Evolutionary conservation across 2,329 filamentous ascomycete genomes (phyloP).

Genomic region (Monosporascus sp.): DNA sequence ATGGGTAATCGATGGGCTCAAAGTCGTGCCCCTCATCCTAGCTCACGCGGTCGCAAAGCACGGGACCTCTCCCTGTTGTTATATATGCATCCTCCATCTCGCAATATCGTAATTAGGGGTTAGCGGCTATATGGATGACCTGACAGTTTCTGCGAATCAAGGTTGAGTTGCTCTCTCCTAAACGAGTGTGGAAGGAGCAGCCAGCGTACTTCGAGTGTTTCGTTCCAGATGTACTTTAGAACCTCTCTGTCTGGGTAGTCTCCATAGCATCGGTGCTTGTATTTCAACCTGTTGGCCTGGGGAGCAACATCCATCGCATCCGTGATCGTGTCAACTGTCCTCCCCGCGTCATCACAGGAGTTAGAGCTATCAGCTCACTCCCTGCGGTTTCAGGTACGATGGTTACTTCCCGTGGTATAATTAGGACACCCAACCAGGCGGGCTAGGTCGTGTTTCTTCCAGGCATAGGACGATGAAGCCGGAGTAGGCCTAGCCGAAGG

Average conservation of each 20-base stretch:
- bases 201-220: constrained; percentile 25
- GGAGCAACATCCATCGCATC: constrained; percentile 51
- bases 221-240: constrained; percentile 31
- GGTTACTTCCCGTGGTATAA: constrained; percentile 44
- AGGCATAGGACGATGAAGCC: constrained; percentile 17
- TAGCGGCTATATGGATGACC: constrained; percentile 37
- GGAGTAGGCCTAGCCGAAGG: constrained; percentile 10
- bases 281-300: constrained; percentile 52
- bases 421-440: neutral
- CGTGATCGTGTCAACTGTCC: constrained; percentile 43
- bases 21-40: neutral
- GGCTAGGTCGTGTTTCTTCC: constrained; percentile 7
- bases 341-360: constrained; percentile 40
- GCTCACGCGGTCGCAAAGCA: constrained; percentile 32
- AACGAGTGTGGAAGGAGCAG: constrained; percentile 33
- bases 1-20: too few relatives aligned
- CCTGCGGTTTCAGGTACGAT: constrained; percentile 51
- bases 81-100: constrained; percentile 52
- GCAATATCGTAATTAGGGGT: constrained; percentile 51
- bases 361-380: constrained; percentile 40
- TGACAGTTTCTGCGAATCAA: constrained; percentile 13
- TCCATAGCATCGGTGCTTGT: constrained; percentile 45
- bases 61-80: constrained; percentile 36
- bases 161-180: constrained; percentile 34
- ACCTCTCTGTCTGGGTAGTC: constrained; percentile 34